Conservation (phyloP, 2,329 filamentous ascomycete species). For the Cladosporium sp. region DNA sequence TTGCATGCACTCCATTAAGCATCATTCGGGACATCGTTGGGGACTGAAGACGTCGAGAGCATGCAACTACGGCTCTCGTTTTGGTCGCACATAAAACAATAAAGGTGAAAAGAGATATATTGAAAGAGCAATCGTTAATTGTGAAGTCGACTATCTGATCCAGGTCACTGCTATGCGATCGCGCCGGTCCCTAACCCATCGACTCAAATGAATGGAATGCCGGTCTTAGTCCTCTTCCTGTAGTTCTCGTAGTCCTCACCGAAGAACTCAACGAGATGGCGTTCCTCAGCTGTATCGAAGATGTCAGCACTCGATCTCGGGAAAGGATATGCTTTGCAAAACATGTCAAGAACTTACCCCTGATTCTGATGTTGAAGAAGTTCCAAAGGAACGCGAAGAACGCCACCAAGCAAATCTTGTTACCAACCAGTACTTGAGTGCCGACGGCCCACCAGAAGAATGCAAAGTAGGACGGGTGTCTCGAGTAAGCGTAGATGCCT, state of each 20-base stretch:
- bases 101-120: not conserved
- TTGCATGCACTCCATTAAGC: no score
- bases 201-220: conserved; percentile 71
- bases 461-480: conserved; percentile 94
- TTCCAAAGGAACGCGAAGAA: conserved; percentile 78
- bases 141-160: not conserved
- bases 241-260: conserved; percentile 78
- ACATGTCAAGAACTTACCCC: conserved; percentile 49
- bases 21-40: no score
- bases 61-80: not conserved
- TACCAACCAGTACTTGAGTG: conserved; percentile 87
- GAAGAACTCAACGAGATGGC: conserved; percentile 77
- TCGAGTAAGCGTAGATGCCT: conserved; percentile 73
- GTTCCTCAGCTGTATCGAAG: conserved; percentile 66
- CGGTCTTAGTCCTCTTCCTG: conserved; percentile 67
- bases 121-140: not conserved
- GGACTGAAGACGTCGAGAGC: not conserved
- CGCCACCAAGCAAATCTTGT: conserved; percentile 71
- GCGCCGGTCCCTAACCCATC: not conserved
- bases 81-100: not conserved
- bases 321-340: not conserved
- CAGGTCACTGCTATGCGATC: not conserved
- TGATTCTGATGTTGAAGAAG: conserved; percentile 77
- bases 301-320: conserved; percentile 8
- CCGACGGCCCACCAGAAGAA: conserved; percentile 99